phyloP scores from a whole-genome alignment of 2,329 filamentous ascomycete genomes.

The Ceratocystiopsis brevicomis region DNA sequence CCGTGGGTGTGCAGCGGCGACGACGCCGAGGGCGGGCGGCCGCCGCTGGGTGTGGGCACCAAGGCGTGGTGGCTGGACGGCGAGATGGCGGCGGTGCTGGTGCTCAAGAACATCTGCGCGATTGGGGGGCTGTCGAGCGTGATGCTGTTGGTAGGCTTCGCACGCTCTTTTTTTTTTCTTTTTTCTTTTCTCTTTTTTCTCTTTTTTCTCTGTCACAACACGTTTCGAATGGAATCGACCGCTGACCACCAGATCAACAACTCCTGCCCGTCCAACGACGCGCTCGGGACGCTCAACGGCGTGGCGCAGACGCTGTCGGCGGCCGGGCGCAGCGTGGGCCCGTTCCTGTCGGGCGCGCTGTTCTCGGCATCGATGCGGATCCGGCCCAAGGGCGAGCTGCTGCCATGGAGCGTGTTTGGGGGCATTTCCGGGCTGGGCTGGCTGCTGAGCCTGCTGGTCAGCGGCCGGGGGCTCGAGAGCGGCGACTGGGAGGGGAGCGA shows the following conservation, averaged over 20 bases:
- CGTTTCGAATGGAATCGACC: too few relatives aligned
- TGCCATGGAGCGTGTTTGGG: slow-evolving; percentile 78
- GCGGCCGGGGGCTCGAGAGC: slow-evolving; percentile 41
- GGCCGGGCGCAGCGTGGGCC: slow-evolving; percentile 70
- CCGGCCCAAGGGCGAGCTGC: slow-evolving; percentile 59
- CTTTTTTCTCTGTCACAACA: too few relatives aligned
- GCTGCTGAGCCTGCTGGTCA: slow-evolving; percentile 58
- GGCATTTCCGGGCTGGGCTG: slow-evolving; percentile 69
- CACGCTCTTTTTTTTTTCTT: too few relatives aligned
- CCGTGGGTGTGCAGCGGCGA: slow-evolving; percentile 72
- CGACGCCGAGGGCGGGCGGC: slow-evolving; percentile 17
- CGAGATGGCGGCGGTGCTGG: slow-evolving; percentile 61
- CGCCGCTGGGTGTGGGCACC: slow-evolving; percentile 36
- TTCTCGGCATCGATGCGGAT: slow-evolving; percentile 64
- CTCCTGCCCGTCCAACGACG: slow-evolving; percentile 67
- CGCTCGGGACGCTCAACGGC: slow-evolving; percentile 78
- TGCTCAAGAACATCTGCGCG: slow-evolving; percentile 77
- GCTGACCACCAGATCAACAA: slow-evolving; percentile 92
- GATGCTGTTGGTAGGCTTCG: slow-evolving; percentile 60
- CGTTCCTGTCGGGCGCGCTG: slow-evolving; percentile 70
- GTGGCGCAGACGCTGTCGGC: slow-evolving; percentile 87
- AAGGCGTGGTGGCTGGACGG: slow-evolving; percentile 56
- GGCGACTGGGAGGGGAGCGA: slow-evolving; percentile 29
- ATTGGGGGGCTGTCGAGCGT: slow-evolving; percentile 83
- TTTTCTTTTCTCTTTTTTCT: neutral